Evolutionary conservation across 306 rosid species (phyloP), one percentile per base, ranked within the genome.

Genomic region (Neltuma alba): DNA sequence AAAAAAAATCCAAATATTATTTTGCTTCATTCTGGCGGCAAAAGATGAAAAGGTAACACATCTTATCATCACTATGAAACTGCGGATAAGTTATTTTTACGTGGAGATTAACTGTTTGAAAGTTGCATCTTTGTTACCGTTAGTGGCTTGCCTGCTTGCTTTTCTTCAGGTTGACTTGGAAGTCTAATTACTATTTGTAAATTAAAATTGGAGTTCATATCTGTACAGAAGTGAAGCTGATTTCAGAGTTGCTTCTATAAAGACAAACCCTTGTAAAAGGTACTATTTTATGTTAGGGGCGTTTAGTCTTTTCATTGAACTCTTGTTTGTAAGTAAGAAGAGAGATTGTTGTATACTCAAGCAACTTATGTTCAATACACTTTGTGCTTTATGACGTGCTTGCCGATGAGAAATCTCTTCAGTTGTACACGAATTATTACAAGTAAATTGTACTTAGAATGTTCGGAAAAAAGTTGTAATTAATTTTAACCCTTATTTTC

Each of bases 221-320:
- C 41, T 86, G 88, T 85, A 85, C 89, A 85, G 80, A 88, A 75
- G 80, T 84, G 87, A 82, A 58, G 79, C 67, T 70, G 69, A 76
- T 81, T 64, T 80, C 48, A 65, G 61, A 83, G 79, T 74, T 78
- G 80, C 74, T 64, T 82, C 77, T 79, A 78, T 66, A 65, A 65
- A 48, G 65, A 54, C 4, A 54, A 82, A 69, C 23, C 65, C 30
- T 55, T 85, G 85, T 81, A 81, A 71, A 62, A 69, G 79, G 48
- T 81, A 42, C 42, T 78, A 52, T 75, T 76, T 76, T 81, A 31
- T 67, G 25, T 12, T 45, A 47, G 52, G 30, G 48, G 44, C 44
- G 27, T 64, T 37, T 34, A 12, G 48, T 36, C 16, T 36, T 58
- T 58, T 47, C 15, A 25, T 33, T 74, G 69, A 74, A 74, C 54